A percentile compares a stretch with the other conserved stretches of the same genome.
phyloP scores from a whole-genome alignment of 1,284 basidiomycete species.

The Chondrostereum purpureum region DNA sequence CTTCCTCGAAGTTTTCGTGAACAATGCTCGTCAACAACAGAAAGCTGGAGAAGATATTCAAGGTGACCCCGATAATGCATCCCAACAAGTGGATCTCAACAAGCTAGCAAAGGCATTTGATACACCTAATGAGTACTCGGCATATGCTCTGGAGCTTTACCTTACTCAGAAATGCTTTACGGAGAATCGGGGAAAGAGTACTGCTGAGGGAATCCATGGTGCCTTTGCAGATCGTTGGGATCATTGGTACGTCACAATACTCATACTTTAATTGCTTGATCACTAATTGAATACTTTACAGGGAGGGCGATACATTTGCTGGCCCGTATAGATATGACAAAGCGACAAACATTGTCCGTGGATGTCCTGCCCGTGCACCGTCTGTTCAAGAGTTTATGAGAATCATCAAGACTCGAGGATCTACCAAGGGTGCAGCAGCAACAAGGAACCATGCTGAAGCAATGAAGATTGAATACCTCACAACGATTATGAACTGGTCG shows the following conservation, averaged over 20 bases:
- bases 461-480: constrained; percentile 3
- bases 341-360: background rate
- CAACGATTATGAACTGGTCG: background rate
- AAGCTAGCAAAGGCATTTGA: background rate
- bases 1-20: background rate
- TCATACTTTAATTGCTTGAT: background rate
- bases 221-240: background rate
- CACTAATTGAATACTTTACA: background rate
- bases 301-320: constrained; percentile 2
- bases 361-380: constrained; percentile 1
- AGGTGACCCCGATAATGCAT: background rate
- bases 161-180: background rate
- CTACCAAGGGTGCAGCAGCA: background rate
- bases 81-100: background rate
- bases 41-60: background rate
- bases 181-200: background rate
- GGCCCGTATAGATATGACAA: constrained; percentile 1
- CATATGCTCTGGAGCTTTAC: background rate
- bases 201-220: background rate
- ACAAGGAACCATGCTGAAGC: constrained; percentile 3
- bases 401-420: background rate
- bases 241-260: background rate
- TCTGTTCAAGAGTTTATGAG: constrained; percentile 1
- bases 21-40: no score
- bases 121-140: background rate